phyloP scores from a whole-genome alignment of 164 flowering plant genomes.

The Tetracentron sinense region DNA sequence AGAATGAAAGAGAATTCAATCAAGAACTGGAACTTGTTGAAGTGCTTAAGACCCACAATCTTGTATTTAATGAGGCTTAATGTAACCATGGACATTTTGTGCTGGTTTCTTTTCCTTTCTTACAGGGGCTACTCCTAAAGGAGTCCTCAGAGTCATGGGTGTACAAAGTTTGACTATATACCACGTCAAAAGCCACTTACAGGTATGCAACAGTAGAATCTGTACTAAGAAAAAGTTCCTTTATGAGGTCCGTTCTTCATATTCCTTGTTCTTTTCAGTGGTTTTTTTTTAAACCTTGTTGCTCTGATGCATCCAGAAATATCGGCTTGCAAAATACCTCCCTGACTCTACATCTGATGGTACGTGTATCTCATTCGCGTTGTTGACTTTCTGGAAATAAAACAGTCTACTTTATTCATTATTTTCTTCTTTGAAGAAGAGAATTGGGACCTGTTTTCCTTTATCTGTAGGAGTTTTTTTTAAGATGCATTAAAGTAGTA shows the following conservation, averaged over 20 bases:
- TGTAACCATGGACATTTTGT: neutral
- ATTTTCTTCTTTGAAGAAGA: constrained; percentile 4
- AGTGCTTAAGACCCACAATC: neutral
- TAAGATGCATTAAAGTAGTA: neutral
- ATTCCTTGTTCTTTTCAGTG: neutral
- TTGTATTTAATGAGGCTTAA: too few relatives aligned
- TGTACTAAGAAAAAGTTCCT: neutral
- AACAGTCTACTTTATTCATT: neutral
- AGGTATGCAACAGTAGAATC: constrained; percentile 39
- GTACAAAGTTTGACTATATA: constrained; percentile 90
- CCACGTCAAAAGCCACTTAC: constrained; percentile 97
- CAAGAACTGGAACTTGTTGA: neutral
- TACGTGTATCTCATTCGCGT: constrained; percentile 24
- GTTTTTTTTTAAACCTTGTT: constrained; percentile 1
- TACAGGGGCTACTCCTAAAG: constrained; percentile 96
- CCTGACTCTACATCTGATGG: constrained; percentile 91
- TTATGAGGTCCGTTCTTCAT: neutral
- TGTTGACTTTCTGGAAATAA: neutral
- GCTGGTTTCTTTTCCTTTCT: neutral
- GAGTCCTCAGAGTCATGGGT: constrained; percentile 94
- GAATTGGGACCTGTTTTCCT: neutral
- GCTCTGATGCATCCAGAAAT: constrained; percentile 59
- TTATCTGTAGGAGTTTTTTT: neutral
- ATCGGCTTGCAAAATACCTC: constrained; percentile 89
- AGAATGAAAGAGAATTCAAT: neutral